These are phyloP conservation scores for Digitaria exilis DNA, from an alignment of 202 grass and related monocot species.

Conservation along the genomic window DNA sequence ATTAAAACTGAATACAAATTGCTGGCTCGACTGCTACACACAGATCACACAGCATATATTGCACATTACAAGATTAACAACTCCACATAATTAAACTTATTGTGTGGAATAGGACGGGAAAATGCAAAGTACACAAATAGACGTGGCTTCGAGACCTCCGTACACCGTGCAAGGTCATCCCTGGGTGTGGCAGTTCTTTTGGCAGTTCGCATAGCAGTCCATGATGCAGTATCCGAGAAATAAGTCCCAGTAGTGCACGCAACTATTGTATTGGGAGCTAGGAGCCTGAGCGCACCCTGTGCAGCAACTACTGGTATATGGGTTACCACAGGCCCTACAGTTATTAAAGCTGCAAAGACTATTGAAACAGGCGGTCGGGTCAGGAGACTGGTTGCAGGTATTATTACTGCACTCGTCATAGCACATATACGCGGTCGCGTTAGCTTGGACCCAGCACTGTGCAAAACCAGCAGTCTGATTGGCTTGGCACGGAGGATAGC, in stretches of 20 bases:
- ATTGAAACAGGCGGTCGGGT: neutral
- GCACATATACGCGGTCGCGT: neutral
- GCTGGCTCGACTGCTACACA: no score
- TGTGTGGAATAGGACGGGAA: no score
- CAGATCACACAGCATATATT: no score
- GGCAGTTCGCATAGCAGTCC: neutral
- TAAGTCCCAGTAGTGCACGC: neutral
- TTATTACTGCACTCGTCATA: neutral
- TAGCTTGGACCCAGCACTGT: neutral
- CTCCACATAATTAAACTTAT: no score
- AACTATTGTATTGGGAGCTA: neutral
- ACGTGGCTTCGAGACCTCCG: no score
- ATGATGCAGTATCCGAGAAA: neutral
- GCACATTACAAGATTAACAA: no score
- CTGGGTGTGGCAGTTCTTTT: neutral
- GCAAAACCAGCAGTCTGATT: neutral
- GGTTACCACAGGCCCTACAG: neutral
- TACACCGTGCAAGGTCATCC: neutral
- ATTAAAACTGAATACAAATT: no score
- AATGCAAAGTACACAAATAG: no score
- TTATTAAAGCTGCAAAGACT: neutral
- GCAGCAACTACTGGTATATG: neutral
- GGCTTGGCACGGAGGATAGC: neutral
- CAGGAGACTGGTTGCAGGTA: neutral
- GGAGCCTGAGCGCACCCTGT: neutral